Evolutionary conservation across 1,284 basidiomycete species (phyloP), one percentile per base, ranked within the genome.

Genomic region (Neonothopanus nambi): DNA sequence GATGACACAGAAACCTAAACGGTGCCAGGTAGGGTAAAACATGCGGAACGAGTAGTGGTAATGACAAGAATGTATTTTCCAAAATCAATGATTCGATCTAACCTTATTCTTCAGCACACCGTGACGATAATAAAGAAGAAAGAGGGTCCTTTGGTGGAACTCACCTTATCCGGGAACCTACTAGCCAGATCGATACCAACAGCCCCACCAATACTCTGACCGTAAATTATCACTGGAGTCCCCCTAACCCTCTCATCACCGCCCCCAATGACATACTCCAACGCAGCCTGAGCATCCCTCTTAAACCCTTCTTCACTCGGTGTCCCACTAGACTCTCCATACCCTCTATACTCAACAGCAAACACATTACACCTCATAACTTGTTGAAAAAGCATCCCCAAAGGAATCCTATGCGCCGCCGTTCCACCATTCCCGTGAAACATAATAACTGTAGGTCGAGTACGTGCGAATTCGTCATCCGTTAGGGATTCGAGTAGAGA

Each of bases 191-290:
- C 89, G 48, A 98, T 89, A 12, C 91, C 81, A 1, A 98, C 95
- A 0, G 95, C 95, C n/a, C 95, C 95, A 13, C 96, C 96, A 26
- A 99, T 93, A 6, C 91, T 95, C 69, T 98, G 96, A 0, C 96
- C 95, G 63, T 94, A 98, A 0, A 95, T 69, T 58, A 93, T 85
- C 46, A 93, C 78, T 13, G 81, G 79, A 1, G 91, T 90, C 50
- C 79, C 72, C 28, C 82, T 79, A 11, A 98, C 78, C 7, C 76
- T 65, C 0, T 87, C 82, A 67, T 97, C 85, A 0, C 81, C 76
- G 1, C 76, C 76, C 18, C 98, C 69, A 65, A 87, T 92, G 8
- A 33, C 30, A 8, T 13, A 33, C 64, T 97, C 85, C 41, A 98
- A 81, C 0, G 79, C 81, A 1, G 89, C 82, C 64, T 91, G 88